Evolutionary conservation across 2,329 filamentous ascomycete species (phyloP).

Genomic region (Sporothrix pallida): DNA sequence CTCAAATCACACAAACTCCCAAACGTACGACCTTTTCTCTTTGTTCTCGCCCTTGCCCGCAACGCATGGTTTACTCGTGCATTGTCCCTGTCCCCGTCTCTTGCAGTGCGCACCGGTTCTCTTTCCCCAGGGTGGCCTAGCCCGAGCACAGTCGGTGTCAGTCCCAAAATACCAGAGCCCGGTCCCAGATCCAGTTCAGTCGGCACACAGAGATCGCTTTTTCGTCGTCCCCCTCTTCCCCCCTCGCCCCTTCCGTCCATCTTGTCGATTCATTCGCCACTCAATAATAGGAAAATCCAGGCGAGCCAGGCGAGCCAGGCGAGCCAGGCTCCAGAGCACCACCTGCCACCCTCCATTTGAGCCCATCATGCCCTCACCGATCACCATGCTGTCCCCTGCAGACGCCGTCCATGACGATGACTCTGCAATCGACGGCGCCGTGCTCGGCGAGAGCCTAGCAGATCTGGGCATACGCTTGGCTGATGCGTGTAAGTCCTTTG

Average conservation of each 20-base stretch:
- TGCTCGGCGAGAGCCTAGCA: not conserved
- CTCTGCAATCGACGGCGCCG: conserved; percentile 2
- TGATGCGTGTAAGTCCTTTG: conserved; percentile 1
- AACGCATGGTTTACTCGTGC: not conserved
- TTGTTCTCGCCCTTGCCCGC: not conserved
- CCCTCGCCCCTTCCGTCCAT: conserved; percentile 16
- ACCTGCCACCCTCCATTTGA: not conserved
- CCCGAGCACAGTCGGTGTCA: conserved; percentile 6
- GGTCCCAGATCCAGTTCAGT: not conserved
- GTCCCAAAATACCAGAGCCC: not conserved
- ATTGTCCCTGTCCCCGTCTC: not conserved
- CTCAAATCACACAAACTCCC: not conserved
- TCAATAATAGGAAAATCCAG: not conserved
- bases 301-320: not conserved
- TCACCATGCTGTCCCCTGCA: conserved; percentile 15
- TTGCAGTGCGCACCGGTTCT: not conserved
- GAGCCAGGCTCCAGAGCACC: not conserved
- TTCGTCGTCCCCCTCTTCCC: not conserved
- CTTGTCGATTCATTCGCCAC: conserved; percentile 21
- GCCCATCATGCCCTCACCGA: not conserved
- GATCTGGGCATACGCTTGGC: conserved; percentile 7
- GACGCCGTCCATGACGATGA: conserved; percentile 13
- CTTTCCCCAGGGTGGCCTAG: conserved; percentile 14
- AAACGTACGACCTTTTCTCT: not conserved
- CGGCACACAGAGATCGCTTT: not conserved